These are phyloP conservation scores for Sclerotinia nivalis DNA, from an alignment of 2,329 filamentous ascomycete genomes.

Conservation along the genomic window DNA sequence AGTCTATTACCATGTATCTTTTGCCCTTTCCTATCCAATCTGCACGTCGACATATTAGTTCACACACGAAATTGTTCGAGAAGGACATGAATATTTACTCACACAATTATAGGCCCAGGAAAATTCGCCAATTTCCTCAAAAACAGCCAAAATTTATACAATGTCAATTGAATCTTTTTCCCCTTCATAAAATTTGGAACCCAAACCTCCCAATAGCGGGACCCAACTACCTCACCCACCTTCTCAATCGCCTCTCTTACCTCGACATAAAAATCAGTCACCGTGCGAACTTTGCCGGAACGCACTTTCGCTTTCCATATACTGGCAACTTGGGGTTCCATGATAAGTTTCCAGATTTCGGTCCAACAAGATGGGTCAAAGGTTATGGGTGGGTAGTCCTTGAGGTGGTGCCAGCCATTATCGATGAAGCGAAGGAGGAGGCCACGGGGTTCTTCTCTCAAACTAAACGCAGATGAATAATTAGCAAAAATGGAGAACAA, in stretches of 20 bases:
- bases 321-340: background rate
- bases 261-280: background rate
- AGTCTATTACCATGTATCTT: background rate
- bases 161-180: background rate
- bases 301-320: background rate
- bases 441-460: background rate
- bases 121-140: background rate
- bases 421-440: background rate
- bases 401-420: conserved; percentile 5
- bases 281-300: background rate
- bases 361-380: background rate
- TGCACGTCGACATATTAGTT: background rate
- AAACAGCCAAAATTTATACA: conserved; percentile 10
- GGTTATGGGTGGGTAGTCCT: background rate
- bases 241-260: background rate
- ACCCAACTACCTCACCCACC: background rate
- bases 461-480: background rate
- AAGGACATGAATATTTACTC: background rate
- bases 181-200: background rate
- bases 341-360: background rate
- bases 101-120: background rate
- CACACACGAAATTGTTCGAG: background rate
- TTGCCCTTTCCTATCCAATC: background rate
- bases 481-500: background rate
- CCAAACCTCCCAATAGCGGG: background rate